Conservation (phyloP, 768 basidiomycete species). For the Termitomyces sp. region DNA sequence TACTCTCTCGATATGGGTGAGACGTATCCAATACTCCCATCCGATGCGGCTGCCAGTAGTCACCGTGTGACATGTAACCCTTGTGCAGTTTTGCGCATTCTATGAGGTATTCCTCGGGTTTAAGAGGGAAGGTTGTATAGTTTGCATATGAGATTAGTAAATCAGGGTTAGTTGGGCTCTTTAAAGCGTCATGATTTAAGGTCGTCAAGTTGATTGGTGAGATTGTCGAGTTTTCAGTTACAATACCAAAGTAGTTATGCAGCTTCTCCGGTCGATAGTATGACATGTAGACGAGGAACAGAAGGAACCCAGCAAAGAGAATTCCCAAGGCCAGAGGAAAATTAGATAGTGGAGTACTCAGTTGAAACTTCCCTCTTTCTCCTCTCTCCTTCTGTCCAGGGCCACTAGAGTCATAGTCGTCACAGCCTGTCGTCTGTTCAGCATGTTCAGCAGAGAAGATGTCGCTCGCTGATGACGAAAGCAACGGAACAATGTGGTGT, state of each 20-base stretch:
- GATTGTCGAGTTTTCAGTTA: conserved; percentile 12
- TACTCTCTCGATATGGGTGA: conserved; percentile 20
- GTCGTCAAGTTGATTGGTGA: conserved; percentile 9
- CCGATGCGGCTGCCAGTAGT: conserved; percentile 43
- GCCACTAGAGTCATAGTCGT: conserved; percentile 24
- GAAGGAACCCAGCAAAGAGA: conserved; percentile 34
- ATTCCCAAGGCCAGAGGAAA: conserved; percentile 42
- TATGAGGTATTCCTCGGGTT: conserved; percentile 45
- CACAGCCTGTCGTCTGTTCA: conserved; percentile 24
- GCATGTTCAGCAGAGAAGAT: conserved; percentile 25
- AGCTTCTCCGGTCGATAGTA: conserved; percentile 43
- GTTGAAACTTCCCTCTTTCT: conserved; percentile 14
- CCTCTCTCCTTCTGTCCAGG: conserved; percentile 8
- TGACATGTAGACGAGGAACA: conserved; percentile 47
- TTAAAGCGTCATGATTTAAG: conserved; percentile 9
- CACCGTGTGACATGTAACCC: conserved; percentile 41
- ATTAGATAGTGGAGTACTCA: conserved; percentile 20
- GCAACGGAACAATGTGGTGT: conserved; percentile 41
- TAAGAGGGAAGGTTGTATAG: conserved; percentile 55
- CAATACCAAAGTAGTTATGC: conserved; percentile 36
- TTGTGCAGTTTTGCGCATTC: conserved; percentile 50
- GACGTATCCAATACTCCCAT: conserved; percentile 30
- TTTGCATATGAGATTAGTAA: conserved; percentile 44
- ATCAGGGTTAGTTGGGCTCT: conserved; percentile 1
- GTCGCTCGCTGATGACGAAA: conserved; percentile 39